These are phyloP conservation scores for Boechera stricta DNA, from an alignment of 345 rosid species.

Conservation along the genomic window DNA sequence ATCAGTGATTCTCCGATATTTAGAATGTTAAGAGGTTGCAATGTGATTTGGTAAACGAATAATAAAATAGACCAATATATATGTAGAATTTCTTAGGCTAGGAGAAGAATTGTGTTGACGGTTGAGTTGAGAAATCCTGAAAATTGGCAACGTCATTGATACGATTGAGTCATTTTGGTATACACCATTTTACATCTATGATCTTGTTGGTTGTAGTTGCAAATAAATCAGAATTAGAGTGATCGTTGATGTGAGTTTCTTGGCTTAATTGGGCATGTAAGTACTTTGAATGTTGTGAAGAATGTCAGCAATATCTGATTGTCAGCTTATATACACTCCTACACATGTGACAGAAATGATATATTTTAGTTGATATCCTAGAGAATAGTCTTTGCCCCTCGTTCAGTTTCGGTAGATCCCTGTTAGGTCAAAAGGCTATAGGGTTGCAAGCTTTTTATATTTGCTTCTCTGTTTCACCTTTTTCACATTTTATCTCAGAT, in stretches of 20 bases:
- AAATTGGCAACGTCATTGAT: conserved; percentile 4
- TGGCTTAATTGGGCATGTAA: conserved; percentile 13
- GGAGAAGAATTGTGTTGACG: conserved; percentile 1
- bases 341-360: conserved; percentile 52
- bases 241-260: too few relatives aligned
- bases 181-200: neutral
- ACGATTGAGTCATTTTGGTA: neutral
- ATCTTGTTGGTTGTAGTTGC: conserved; percentile 5
- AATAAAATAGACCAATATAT: too few relatives aligned
- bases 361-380: too few relatives aligned
- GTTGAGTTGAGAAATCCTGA: neutral
- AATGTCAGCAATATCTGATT: neutral
- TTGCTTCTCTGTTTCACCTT: neutral
- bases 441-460: conserved; percentile 12
- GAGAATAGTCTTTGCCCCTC: too few relatives aligned
- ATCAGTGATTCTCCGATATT: too few relatives aligned
- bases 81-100: too few relatives aligned
- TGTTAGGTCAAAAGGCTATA: conserved; percentile 11
- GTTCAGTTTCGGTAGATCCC: conserved; percentile 1
- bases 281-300: conserved; percentile 21
- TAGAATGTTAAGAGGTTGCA: too few relatives aligned
- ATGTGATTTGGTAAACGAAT: too few relatives aligned
- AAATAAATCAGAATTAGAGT: neutral
- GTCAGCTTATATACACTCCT: conserved; percentile 36
- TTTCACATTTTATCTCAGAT: conserved; percentile 8